A percentile compares a stretch with the other conserved stretches of the same genome.
Conservation (phyloP, 2,329 filamentous ascomycete genomes). For the Xylariaceae sp. region DNA sequence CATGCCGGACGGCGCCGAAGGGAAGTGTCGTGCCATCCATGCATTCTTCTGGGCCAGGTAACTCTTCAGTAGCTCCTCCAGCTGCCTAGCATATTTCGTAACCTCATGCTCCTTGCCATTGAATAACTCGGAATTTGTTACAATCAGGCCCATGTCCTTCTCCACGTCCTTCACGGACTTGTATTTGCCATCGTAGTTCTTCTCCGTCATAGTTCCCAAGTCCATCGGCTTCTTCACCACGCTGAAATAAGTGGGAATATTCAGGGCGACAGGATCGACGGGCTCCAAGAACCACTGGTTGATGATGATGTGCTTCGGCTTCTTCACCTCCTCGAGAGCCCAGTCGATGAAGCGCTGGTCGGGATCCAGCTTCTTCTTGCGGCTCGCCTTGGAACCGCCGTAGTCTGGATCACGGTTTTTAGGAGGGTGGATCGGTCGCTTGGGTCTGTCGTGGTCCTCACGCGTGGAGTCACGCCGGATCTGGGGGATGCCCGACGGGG, state of each 20-base stretch:
- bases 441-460: slow-evolving; percentile 72
- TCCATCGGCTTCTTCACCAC: slow-evolving; percentile 98
- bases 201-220: slow-evolving; percentile 70
- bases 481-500: slow-evolving; percentile 70
- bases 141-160: slow-evolving; percentile 73
- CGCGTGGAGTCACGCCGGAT: slow-evolving; percentile 82
- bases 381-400: slow-evolving; percentile 63
- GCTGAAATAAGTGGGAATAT: slow-evolving; percentile 88
- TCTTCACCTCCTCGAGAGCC: slow-evolving; percentile 70
- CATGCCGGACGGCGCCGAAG: slow-evolving; percentile 35
- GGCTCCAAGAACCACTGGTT: slow-evolving; percentile 74
- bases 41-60: slow-evolving; percentile 74
- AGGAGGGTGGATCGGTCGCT: slow-evolving; percentile 88
- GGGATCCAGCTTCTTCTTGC: slow-evolving; percentile 84
- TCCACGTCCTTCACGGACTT: slow-evolving; percentile 80
- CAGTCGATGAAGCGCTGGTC: slow-evolving; percentile 89
- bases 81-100: slow-evolving; percentile 61
- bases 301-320: slow-evolving; percentile 61
- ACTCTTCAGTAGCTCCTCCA: slow-evolving; percentile 69
- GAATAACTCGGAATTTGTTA: slow-evolving; percentile 88
- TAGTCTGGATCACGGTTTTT: slow-evolving; percentile 91
- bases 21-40: slow-evolving; percentile 74
- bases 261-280: slow-evolving; percentile 88
- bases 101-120: slow-evolving; percentile 72
- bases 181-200: slow-evolving; percentile 75